Conservation (phyloP, 495 filamentous ascomycete genomes). For the Penicillium salamii region DNA sequence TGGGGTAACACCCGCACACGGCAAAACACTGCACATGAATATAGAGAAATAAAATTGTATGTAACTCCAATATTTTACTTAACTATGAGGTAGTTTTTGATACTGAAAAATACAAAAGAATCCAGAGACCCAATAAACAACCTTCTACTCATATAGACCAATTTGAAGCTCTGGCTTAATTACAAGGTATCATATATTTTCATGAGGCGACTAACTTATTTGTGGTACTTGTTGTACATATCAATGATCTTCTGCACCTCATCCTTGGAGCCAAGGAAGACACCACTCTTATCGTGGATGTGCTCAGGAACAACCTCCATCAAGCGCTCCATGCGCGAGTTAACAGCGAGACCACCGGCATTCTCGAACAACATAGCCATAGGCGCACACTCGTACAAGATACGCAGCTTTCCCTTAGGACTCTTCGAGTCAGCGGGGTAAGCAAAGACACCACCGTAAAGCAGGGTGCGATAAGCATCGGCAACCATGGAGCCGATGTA, state of each 20-base stretch:
- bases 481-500: slow-evolving; percentile 99
- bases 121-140: too few relatives aligned
- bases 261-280: slow-evolving; percentile 91
- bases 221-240: slow-evolving; percentile 44
- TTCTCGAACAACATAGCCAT: slow-evolving; percentile 99
- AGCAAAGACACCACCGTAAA: slow-evolving; percentile 96
- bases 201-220: slow-evolving; percentile 19
- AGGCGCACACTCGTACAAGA: slow-evolving; percentile 96
- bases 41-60: too few relatives aligned
- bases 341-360: slow-evolving; percentile 88
- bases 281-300: slow-evolving; percentile 94
- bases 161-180: too few relatives aligned
- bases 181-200: too few relatives aligned
- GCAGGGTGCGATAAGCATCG: slow-evolving; percentile 90
- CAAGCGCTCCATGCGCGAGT: slow-evolving; percentile 86
- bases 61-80: too few relatives aligned
- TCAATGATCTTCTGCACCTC: slow-evolving; percentile 95
- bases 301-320: slow-evolving; percentile 84
- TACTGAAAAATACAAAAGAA: too few relatives aligned
- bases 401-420: slow-evolving; percentile 95
- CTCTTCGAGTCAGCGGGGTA: slow-evolving; percentile 98
- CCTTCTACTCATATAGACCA: too few relatives aligned
- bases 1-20: too few relatives aligned
- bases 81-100: too few relatives aligned
- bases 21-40: too few relatives aligned